phyloP scores from a whole-genome alignment of 2,329 filamentous ascomycete species.

The Botrytis squamosa region DNA sequence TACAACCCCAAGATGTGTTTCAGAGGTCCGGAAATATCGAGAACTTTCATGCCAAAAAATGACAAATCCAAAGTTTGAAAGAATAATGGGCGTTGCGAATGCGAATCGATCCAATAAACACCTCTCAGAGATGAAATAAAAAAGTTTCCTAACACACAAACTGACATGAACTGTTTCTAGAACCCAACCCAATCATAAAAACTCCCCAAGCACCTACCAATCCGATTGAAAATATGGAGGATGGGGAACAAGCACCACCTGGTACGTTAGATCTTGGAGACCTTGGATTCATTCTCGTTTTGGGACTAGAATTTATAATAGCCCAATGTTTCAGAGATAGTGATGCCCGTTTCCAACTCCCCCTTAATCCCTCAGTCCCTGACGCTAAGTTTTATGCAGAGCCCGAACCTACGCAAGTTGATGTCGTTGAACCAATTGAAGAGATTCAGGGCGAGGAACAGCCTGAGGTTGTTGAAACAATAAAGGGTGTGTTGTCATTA shows the following conservation, averaged over 20 bases:
- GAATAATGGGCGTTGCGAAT: not conserved
- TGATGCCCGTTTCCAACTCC: not conserved
- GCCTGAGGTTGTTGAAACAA: not conserved
- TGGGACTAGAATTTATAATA: conserved; percentile 4
- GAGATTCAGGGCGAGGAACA: not conserved
- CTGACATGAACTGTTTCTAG: not conserved
- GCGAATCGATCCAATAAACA: not conserved
- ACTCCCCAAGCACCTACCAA: not conserved
- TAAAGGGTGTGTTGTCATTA: not conserved
- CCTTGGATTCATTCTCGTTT: conserved; percentile 4
- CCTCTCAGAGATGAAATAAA: not conserved
- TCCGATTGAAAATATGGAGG: not conserved
- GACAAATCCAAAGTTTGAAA: not conserved
- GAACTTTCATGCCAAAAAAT: not conserved
- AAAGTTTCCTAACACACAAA: not conserved
- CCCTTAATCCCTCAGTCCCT: not conserved
- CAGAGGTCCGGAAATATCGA: not conserved
- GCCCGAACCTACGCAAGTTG: not conserved
- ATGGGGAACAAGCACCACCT: not conserved
- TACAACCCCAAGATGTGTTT: not conserved
- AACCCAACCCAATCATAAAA: not conserved
- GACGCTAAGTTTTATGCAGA: conserved; percentile 3
- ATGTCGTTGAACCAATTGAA: not conserved
- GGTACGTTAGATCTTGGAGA: conserved; percentile 13
- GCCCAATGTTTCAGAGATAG: conserved; percentile 5